phyloP scores from a whole-genome alignment of 257 asterid genomes.

The Ilex aquifolium region DNA sequence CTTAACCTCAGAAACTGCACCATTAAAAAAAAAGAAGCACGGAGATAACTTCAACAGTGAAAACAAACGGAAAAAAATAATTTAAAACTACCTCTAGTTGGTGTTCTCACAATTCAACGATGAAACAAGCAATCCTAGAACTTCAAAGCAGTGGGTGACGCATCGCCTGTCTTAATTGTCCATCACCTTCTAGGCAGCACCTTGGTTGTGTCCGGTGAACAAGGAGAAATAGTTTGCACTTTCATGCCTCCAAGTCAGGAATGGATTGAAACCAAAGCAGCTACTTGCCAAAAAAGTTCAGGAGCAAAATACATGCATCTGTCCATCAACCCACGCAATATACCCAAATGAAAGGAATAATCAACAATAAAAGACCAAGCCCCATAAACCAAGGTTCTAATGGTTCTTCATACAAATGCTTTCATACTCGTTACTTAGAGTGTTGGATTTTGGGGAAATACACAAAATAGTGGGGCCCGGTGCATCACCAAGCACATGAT shows the following conservation, averaged over 20 bases:
- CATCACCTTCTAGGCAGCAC: constrained; percentile 11
- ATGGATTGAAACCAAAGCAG: too few species aligned
- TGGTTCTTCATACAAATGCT: constrained; percentile 11
- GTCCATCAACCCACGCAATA: constrained; percentile 15
- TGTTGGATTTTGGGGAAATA: not conserved
- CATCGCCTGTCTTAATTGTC: constrained; percentile 10
- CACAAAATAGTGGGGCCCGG: not conserved
- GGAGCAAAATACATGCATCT: constrained; percentile 9
- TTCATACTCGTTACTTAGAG: not conserved
- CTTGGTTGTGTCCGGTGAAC: constrained; percentile 11
- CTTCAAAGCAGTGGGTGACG: constrained; percentile 14
- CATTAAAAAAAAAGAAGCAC: too few species aligned
- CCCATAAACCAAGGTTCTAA: constrained; percentile 12
- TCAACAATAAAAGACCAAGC: not conserved
- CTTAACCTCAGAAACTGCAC: too few species aligned
- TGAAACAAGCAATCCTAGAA: constrained; percentile 14
- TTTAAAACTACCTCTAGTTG: constrained; percentile 19
- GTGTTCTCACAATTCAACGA: constrained; percentile 5
- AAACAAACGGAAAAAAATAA: not conserved
- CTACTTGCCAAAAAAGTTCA: too few species aligned
- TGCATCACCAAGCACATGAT: constrained; percentile 11
- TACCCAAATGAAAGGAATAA: constrained; percentile 15
- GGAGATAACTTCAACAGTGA: not conserved
- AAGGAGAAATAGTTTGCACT: constrained; percentile 11
- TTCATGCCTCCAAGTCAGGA: constrained; percentile 1